Evolutionary conservation across 139 green algal species (phyloP).

Genomic region (Haematococcus lacustris): DNA sequence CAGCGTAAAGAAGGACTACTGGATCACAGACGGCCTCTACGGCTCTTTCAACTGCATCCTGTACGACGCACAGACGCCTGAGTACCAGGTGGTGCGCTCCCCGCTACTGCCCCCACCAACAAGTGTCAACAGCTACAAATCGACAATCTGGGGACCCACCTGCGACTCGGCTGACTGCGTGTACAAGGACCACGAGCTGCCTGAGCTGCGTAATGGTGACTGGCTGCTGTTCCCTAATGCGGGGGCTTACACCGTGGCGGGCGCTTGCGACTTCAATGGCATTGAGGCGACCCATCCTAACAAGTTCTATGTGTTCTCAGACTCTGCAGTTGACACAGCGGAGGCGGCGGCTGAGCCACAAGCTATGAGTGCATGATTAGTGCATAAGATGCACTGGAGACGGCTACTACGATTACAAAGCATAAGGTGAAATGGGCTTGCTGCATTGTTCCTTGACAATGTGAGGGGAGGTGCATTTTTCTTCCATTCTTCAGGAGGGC

Average conservation of each 20-base stretch:
- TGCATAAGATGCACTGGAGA: too few relatives aligned
- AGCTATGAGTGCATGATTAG: too few relatives aligned
- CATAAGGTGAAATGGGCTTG: too few relatives aligned
- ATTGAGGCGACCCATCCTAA: conserved; percentile 43
- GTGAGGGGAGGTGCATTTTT: too few relatives aligned
- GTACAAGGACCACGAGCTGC: conserved; percentile 65
- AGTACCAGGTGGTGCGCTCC: conserved; percentile 33
- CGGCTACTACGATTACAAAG: too few relatives aligned
- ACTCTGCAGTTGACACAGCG: conserved; percentile 30
- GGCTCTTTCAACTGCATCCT: conserved; percentile 94
- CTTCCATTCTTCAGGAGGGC: too few relatives aligned
- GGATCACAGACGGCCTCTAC: conserved; percentile 89
- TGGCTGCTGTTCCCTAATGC: conserved; percentile 88
- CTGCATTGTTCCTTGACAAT: too few relatives aligned
- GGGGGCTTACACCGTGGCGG: conserved; percentile 87
- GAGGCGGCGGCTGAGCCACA: too few relatives aligned
- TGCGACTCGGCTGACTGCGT: conserved; percentile 83
- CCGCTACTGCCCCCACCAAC: conserved; percentile 29
- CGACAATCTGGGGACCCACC: conserved; percentile 83
- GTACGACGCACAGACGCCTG: conserved; percentile 50
- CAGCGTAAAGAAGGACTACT: conserved; percentile 73
- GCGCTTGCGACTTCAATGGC: conserved; percentile 72
- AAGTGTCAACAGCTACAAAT: conserved; percentile 17
- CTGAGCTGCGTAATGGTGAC: conserved; percentile 79
- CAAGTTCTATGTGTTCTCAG: conserved; percentile 43